Evolutionary conservation across 352 stramenopile species (phyloP).

Genomic region (Globisporangium echinulatum): DNA sequence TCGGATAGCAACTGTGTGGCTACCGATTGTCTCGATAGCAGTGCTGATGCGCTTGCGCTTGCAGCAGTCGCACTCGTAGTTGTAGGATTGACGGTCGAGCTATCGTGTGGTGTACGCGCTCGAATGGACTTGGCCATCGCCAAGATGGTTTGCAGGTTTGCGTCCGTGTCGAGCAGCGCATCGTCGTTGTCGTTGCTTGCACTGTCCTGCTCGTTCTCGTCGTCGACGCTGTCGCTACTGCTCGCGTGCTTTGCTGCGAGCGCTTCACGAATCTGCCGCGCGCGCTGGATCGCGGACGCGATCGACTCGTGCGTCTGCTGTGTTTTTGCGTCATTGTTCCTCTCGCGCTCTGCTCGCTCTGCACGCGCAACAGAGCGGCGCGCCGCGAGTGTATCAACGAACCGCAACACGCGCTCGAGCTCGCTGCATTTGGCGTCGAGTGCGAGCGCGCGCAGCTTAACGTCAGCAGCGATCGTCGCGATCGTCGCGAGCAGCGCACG

Average conservation of each 20-base stretch:
- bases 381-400: conserved; percentile 7
- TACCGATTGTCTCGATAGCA: not conserved
- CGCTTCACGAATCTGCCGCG: conserved; percentile 32
- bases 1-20: conserved; percentile 1
- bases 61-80: not conserved
- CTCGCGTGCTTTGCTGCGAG: conserved; percentile 9
- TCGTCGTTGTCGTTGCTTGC: conserved; percentile 5
- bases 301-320: conserved; percentile 32
- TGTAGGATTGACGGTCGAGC: too few relatives aligned
- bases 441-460: conserved; percentile 22
- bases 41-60: conserved; percentile 2
- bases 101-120: not conserved
- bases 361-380: not conserved
- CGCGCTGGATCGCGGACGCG: conserved; percentile 38
- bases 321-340: conserved; percentile 16
- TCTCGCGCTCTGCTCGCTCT: conserved; percentile 5
- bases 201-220: not conserved
- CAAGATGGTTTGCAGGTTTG: conserved; percentile 21
- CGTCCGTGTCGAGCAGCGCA: conserved; percentile 1
- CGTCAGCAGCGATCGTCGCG: conserved; percentile 18
- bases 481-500: conserved; percentile 11
- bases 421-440: conserved; percentile 32
- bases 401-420: conserved; percentile 23
- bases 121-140: conserved; percentile 23
- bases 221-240: not conserved